Evolutionary conservation across 257 asterid genomes (phyloP), one percentile per base, ranked within the genome.

Genomic region (Solanum chilense): DNA sequence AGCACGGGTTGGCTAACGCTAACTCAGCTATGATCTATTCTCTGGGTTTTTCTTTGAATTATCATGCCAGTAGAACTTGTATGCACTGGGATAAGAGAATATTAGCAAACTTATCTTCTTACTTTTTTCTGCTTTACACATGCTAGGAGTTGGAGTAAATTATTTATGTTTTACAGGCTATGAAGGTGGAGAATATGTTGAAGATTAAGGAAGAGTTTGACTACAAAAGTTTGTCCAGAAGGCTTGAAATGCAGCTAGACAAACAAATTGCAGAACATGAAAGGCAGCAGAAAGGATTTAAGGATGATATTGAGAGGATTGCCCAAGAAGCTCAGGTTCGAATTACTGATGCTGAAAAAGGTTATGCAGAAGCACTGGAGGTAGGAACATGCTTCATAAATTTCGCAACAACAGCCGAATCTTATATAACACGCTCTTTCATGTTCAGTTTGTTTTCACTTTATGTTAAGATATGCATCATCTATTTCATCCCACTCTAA

Each of bases 171-270:
- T 75, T 88, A 64, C 96, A 96, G 98, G 98, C 98, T 75, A 94
- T 94, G 98, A 96, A 96, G 91, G 97, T 96, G 78, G 97, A 95
- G 94, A 95, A 95, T 88, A 94, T 93, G 98, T 87, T 95, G 88
- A 95, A 93, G 91, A 87, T 94, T 49, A 95, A 94, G 89, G 97
- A 94, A 91, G 98, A 94, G 90, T 95, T 93, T 90, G 98, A 95
- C 90, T 95, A 94, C 91, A 94, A 92, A 91, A 92, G 96, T 90
- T 94, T 93, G 87, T 93, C 98, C n/a, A 92, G 96, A 92, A 93
- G 92, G 90, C 98, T 96, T 87, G 98, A 94, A 80, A 90, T 92
- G 49, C 95, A 94, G 87, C 82, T 94, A 88, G 98, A 94, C 91
- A 93, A 94, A 90, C 91, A 93, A 81, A 94, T 91, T 42, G 96